phyloP scores from a whole-genome alignment of 306 rosid species.

The Inga leiocalycina region DNA sequence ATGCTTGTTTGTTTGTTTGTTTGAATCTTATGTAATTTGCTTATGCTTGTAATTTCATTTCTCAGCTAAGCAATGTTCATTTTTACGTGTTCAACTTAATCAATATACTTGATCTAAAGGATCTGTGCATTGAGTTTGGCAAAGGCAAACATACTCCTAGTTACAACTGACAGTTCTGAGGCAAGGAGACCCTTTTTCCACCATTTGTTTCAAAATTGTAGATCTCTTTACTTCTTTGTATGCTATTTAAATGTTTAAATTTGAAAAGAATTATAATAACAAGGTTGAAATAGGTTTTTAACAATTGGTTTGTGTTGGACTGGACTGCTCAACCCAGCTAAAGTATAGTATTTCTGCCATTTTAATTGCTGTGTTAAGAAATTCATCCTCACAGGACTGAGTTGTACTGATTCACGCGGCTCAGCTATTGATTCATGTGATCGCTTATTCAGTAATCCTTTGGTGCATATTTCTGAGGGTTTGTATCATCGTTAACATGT shows the following conservation, averaged over 20 bases:
- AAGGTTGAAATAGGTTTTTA: background rate
- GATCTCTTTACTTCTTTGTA: no score
- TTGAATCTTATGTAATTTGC: background rate
- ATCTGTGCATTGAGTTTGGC: background rate
- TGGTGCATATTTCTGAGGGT: background rate
- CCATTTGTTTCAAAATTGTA: no score
- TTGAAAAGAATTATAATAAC: rapidly evolving
- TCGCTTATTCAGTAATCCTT: background rate
- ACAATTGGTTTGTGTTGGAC: background rate
- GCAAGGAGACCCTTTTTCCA: no score
- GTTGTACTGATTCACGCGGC: background rate
- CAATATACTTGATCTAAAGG: background rate
- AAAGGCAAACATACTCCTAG: background rate
- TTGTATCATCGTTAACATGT: background rate
- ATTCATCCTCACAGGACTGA: background rate
- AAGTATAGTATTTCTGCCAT: background rate
- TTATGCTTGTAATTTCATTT: background rate
- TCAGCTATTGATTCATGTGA: background rate
- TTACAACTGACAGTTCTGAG: background rate
- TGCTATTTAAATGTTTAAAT: no score
- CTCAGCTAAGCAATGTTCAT: background rate
- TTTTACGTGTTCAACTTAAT: background rate
- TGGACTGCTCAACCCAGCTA: background rate
- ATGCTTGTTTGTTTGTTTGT: background rate
- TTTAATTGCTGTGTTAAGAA: background rate